phyloP scores from a whole-genome alignment of 2,329 filamentous ascomycete species.

The Neopestalotiopsis sp. region DNA sequence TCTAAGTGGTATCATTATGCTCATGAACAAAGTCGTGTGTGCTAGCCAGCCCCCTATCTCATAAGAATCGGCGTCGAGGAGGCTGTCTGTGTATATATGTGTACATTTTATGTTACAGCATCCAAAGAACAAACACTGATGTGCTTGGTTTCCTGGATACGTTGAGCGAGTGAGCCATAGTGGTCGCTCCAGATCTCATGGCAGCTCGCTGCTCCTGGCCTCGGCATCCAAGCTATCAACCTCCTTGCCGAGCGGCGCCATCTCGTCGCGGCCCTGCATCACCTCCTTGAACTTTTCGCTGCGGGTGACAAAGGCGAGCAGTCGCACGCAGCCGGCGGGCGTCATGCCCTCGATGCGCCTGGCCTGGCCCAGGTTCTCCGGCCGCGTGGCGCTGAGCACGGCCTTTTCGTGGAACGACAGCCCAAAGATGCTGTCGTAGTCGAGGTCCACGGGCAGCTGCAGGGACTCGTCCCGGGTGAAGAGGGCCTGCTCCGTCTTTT shows the following conservation, averaged over 20 bases:
- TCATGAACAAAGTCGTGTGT: background rate
- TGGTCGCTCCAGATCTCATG: background rate
- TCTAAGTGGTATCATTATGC: background rate
- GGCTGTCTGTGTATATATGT: background rate
- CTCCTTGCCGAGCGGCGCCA: constrained; percentile 39
- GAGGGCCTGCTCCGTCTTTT: constrained; percentile 68
- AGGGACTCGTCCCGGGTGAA: constrained; percentile 81
- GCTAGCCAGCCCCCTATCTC: background rate
- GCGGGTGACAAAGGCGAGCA: constrained; percentile 65
- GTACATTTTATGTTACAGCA: background rate
- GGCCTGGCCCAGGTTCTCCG: constrained; percentile 89
- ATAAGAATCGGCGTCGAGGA: background rate
- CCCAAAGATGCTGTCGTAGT: constrained; percentile 77
- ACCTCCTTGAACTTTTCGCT: constrained; percentile 23
- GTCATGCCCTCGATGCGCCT: constrained; percentile 83
- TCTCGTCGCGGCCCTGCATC: constrained; percentile 22
- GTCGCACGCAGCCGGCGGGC: constrained; percentile 61
- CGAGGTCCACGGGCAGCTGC: constrained; percentile 72
- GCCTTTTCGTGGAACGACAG: constrained; percentile 81
- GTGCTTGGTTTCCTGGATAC: background rate
- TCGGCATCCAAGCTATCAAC: constrained; percentile 46
- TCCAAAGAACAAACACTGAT: background rate
- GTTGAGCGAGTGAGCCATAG: background rate
- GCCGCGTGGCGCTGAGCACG: constrained; percentile 71
- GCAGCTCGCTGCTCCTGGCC: constrained; percentile 43